Conservation (phyloP, 306 rosid genomes). For the Rubus parviflorus region DNA sequence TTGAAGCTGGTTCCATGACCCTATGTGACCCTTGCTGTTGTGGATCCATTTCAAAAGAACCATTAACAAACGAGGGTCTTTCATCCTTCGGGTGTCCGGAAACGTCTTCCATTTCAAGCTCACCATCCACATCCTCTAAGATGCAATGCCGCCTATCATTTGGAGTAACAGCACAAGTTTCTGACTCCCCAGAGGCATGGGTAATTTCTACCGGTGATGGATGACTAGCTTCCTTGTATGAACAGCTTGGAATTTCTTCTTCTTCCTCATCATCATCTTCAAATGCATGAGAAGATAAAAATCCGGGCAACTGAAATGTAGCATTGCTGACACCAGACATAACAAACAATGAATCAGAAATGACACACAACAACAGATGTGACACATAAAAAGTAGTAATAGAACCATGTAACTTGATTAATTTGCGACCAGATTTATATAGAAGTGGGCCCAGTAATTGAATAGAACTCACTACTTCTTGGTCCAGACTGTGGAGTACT, state of each 20-base stretch:
- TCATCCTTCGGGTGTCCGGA: conserved; percentile 88
- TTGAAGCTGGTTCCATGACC: conserved; percentile 42
- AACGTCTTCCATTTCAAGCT: conserved; percentile 99
- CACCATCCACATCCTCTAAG: conserved; percentile 96
- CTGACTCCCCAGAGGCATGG: conserved; percentile 58
- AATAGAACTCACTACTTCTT: not conserved
- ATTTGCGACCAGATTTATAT: not conserved
- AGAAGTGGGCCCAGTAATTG: not conserved
- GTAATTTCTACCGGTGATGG: conserved; percentile 47
- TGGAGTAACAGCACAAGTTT: conserved; percentile 67
- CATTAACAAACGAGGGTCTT: conserved; percentile 37
- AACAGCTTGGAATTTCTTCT: conserved; percentile 55
- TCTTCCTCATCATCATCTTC: conserved; percentile 83
- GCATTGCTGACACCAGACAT: conserved; percentile 73
- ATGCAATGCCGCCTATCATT: conserved; percentile 92
- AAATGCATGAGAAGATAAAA: conserved; percentile 71
- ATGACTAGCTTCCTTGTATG: conserved; percentile 50
- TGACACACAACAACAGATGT: not conserved
- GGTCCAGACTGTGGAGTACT: not conserved
- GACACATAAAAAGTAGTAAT: not conserved
- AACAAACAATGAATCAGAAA: conserved; percentile 24
- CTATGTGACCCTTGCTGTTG: conserved; percentile 44
- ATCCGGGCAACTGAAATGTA: conserved; percentile 92
- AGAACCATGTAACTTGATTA: not conserved
- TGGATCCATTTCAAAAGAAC: conserved; percentile 49